Evolutionary conservation across 495 filamentous ascomycete species (phyloP).

Genomic region (Talaromyces thailandensis): DNA sequence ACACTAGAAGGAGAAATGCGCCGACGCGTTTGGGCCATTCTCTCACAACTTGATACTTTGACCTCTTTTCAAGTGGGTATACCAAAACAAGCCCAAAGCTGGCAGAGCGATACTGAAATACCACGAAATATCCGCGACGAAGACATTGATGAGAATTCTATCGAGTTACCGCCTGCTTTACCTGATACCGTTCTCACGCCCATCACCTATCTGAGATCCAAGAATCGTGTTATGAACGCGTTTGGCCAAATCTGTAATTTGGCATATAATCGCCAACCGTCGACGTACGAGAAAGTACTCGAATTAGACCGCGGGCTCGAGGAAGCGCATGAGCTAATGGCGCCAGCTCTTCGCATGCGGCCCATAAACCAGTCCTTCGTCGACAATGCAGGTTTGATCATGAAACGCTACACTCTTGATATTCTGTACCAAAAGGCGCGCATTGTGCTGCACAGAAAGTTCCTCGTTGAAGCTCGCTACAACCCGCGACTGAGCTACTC

Average conservation of each 20-base stretch:
- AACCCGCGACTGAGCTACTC: slow-evolving; percentile 72
- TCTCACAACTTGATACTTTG: slow-evolving; percentile 32
- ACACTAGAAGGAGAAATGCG: slow-evolving; percentile 36
- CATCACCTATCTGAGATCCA: slow-evolving; percentile 27
- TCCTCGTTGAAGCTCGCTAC: slow-evolving; percentile 57
- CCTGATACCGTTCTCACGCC: slow-evolving; percentile 28
- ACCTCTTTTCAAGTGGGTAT: slow-evolving; percentile 38
- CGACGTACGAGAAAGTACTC: slow-evolving; percentile 72
- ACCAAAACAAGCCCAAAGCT: slow-evolving; percentile 32
- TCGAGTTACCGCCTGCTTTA: slow-evolving; percentile 25
- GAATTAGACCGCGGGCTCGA: slow-evolving; percentile 65
- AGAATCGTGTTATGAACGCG: slow-evolving; percentile 29
- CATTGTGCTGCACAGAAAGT: slow-evolving; percentile 77
- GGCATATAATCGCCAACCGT: slow-evolving; percentile 27
- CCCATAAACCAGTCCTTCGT: slow-evolving; percentile 62
- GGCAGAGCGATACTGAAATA: slow-evolving; percentile 31
- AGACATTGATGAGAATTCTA: slow-evolving; percentile 30
- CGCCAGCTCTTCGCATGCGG: slow-evolving; percentile 60
- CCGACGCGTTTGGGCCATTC: slow-evolving; percentile 28
- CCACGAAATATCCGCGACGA: slow-evolving; percentile 34
- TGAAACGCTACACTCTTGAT: slow-evolving; percentile 73
- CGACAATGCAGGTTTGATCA: slow-evolving; percentile 69
- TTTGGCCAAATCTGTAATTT: slow-evolving; percentile 40
- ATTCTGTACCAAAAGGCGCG: slow-evolving; percentile 76
- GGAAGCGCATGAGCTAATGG: slow-evolving; percentile 54